Base-by-base conservation (phyloP, 768 basidiomycete genomes). In the Hypsizygus marmoreus region DNA sequence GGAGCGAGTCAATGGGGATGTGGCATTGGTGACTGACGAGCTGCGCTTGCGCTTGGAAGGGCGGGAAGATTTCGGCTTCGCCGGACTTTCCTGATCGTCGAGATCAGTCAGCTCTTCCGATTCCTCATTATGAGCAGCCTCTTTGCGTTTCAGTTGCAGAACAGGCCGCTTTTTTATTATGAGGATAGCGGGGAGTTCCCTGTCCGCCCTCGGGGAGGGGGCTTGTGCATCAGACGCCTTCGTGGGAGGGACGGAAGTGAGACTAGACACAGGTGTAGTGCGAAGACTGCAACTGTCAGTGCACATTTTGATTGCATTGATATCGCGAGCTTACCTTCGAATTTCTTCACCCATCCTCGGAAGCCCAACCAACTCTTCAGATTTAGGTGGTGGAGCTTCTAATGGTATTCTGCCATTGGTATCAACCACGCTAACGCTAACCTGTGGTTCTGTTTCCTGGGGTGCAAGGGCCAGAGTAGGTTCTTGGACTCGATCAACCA, bases 101-200 rank as follows among this genome's bases (percentile, higher is more conserved):
- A 41, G 17, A 3, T 41, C 40, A 19, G 19, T 36, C n/a, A 31
- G 33, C 33, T 26, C 40, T 3, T 48, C 42, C 12, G 16, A 20
- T 19, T 28, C 36, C 6, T 39, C 22, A 2, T 33, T 16, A 14
- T 11, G 39, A 22, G 19, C 16, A n/a, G 14, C 7, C 12, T 51
- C 31, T 19, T 43, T 32, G 11, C 9, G 36, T 8, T 30, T 38
- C 6, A 16, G 11, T 14, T 29, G 34, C 20, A 37, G 16, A 14
- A 14, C 38, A 12, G 26, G 25, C 40, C 40, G 42, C 44, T 53
- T 50, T 43, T 51, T 57, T 40, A 57, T 47, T 20, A 65, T 65
- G 16, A 66, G 50, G 35, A 65, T 66, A 49, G 65, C 65, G 4
- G 66, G 63, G 53, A 70, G 67, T 38, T 55, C 43, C 17, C 51